Evolutionary conservation across 2,329 filamentous ascomycete genomes (phyloP).

Genomic region (Neurospora sp.): DNA sequence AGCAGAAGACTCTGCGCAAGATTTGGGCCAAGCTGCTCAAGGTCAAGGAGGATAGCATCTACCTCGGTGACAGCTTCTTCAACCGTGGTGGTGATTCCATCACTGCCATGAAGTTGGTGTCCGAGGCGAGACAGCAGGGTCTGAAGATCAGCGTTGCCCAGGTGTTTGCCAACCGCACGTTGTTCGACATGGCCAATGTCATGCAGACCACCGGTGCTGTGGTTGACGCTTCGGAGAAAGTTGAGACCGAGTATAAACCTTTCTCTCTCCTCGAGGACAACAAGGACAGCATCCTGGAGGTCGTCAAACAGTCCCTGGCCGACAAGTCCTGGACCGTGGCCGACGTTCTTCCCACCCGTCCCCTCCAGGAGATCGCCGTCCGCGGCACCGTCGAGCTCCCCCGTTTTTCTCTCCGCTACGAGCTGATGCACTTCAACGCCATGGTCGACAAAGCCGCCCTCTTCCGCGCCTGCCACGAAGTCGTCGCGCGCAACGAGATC

Average conservation of each 20-base stretch:
- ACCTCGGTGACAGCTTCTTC: slow-evolving; percentile 37
- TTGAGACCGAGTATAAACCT: slow-evolving; percentile 21
- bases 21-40: slow-evolving; percentile 29
- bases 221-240: neutral
- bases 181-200: slow-evolving; percentile 16
- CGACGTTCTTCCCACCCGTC: slow-evolving; percentile 48
- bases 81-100: slow-evolving; percentile 39
- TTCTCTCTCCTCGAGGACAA: slow-evolving; percentile 40
- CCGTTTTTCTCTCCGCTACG: slow-evolving; percentile 54
- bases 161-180: slow-evolving; percentile 28
- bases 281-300: slow-evolving; percentile 32
- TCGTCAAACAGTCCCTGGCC: slow-evolving; percentile 41
- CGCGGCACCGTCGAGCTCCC: slow-evolving; percentile 46
- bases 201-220: slow-evolving; percentile 5
- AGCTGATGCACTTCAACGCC: slow-evolving; percentile 51
- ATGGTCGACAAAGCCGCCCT: slow-evolving; percentile 38
- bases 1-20: slow-evolving; percentile 15
- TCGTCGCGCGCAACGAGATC: slow-evolving; percentile 53
- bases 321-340: slow-evolving; percentile 40
- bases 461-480: slow-evolving; percentile 38
- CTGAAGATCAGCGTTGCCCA: slow-evolving; percentile 35
- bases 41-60: slow-evolving; percentile 24
- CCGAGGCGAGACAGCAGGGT: slow-evolving; percentile 30
- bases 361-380: slow-evolving; percentile 50
- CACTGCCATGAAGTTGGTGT: slow-evolving; percentile 38